Evolutionary conservation across 2,329 filamentous ascomycete species (phyloP), one percentile per base, ranked within the genome.

Genomic region (Aspergillus texensis): DNA sequence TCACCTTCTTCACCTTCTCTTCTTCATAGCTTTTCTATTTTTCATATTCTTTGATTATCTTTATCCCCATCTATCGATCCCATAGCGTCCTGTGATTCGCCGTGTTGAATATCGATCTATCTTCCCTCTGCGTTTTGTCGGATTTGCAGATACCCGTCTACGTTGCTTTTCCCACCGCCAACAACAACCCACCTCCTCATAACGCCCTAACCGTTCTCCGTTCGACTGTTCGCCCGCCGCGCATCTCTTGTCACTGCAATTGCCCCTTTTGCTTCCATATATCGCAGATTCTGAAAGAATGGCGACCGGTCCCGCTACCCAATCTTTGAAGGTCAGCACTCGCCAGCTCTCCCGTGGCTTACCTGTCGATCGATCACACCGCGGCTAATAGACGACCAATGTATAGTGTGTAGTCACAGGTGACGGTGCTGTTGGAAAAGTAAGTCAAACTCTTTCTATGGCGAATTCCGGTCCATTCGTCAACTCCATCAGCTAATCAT

Each of bases 351-450:
- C 30, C n/a, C 14, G 14, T 61, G 46, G 64, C 57, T 63, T 57
- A 39, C 65, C 55, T 34, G 56, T 64, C 56, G 54, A 50, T 62
- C 60, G 59, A 56, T 45, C 61, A 56, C 55, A 73, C 71, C 69
- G 67, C 57, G 67, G 72, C 76, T 79, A 77, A 82, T 75, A 69
- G 71, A 78, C 77, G 74, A 72, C 60, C 46, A 46, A 46, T 57
- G 12, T 72, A 66, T 74, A 97, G 93, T 99, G 95, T 81, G 95
- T 99, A 78, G 95, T 99, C 77, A 98, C 95, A 68, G 95, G 95
- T 83, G 95, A 99, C 81, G 95, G 95, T 92, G 95, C 95, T 78
- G 95, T 99, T 74, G 95, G 95, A 82, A 99, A 99, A 88, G 94
- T 97, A 82, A 81, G 84, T 79, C 62, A 24, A 61, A 63, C 34